Percentiles rank a stretch among this genome's conserved stretches.
These are phyloP conservation scores for Malus hybrid DNA, from an alignment of 331 rosid genomes.

Conservation along the genomic window DNA sequence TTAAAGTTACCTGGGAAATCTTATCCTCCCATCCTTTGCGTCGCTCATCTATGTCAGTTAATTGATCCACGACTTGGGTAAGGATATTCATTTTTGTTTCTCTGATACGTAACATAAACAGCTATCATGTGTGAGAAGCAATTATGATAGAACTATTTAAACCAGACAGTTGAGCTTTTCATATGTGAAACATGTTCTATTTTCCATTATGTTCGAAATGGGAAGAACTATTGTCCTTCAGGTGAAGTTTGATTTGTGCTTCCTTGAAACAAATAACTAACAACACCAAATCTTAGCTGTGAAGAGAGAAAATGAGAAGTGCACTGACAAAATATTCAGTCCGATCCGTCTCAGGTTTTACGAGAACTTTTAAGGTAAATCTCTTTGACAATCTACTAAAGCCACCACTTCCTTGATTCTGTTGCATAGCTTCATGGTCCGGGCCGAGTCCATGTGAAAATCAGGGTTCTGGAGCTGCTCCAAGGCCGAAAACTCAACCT, in stretches of 20 bases:
- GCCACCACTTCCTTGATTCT: constrained; percentile 49
- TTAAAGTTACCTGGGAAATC: constrained; percentile 46
- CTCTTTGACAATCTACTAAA: constrained; percentile 40
- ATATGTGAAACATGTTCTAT: neutral
- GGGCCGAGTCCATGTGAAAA: constrained; percentile 42
- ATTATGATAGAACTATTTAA: neutral
- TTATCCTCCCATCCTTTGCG: constrained; percentile 34
- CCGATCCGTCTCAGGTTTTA: constrained; percentile 47
- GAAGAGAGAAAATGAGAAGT: constrained; percentile 53
- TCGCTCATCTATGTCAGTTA: constrained; percentile 41
- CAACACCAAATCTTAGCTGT: constrained; percentile 32
- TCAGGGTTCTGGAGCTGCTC: constrained; percentile 77
- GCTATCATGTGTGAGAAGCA: neutral
- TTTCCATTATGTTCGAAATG: neutral
- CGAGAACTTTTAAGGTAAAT: constrained; percentile 51
- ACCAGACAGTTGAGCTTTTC: neutral
- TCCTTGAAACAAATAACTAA: neutral
- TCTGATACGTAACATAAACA: constrained; percentile 26
- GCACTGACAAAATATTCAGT: constrained; percentile 63
- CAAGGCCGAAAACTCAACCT: constrained; percentile 63
- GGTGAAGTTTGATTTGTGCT: too few relatives aligned
- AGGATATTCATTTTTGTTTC: constrained; percentile 40
- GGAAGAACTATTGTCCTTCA: neutral
- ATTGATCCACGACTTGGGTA: constrained; percentile 40
- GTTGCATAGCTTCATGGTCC: constrained; percentile 29